These are phyloP conservation scores for Penicillium glabrum DNA, from an alignment of 2,329 filamentous ascomycete genomes.

Conservation along the genomic window DNA sequence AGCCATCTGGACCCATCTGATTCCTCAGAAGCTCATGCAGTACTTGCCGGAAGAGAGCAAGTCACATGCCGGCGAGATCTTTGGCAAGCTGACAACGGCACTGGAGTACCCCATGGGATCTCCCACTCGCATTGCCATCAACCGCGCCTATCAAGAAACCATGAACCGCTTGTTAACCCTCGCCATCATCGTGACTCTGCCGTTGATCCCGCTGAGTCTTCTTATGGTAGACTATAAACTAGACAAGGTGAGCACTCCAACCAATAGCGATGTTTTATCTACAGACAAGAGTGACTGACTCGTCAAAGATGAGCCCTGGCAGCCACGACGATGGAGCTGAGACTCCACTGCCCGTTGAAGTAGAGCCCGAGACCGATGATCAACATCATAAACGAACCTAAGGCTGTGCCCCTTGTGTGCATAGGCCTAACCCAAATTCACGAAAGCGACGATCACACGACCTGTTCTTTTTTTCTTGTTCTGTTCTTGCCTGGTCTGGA, in stretches of 20 bases:
- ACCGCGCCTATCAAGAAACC: slow-evolving; percentile 64
- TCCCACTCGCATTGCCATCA: slow-evolving; percentile 60
- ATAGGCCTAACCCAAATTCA: not conserved
- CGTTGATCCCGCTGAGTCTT: slow-evolving; percentile 57
- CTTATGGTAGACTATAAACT: slow-evolving; percentile 61
- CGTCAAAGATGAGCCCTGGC: slow-evolving; percentile 28
- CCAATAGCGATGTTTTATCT: not conserved
- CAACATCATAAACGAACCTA: slow-evolving; percentile 26
- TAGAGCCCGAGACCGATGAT: slow-evolving; percentile 18
- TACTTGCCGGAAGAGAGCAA: slow-evolving; percentile 52
- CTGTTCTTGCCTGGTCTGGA: not conserved
- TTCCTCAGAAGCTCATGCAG: slow-evolving; percentile 51
- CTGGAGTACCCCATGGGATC: slow-evolving; percentile 59
- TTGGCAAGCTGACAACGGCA: slow-evolving; percentile 54
- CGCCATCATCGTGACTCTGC: slow-evolving; percentile 55
- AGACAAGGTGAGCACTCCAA: slow-evolving; percentile 43
- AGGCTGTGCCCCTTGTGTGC: not conserved
- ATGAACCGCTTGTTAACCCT: slow-evolving; percentile 60
- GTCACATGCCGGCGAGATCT: slow-evolving; percentile 49
- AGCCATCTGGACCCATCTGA: slow-evolving; percentile 64
- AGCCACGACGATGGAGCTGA: slow-evolving; percentile 12
- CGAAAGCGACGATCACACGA: not conserved
- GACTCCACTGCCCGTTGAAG: slow-evolving; percentile 8
- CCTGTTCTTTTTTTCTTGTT: not conserved
- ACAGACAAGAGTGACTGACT: slow-evolving; percentile 1